phyloP scores from a whole-genome alignment of 2,329 filamentous ascomycete species.

The Epichloe glyceriae region DNA sequence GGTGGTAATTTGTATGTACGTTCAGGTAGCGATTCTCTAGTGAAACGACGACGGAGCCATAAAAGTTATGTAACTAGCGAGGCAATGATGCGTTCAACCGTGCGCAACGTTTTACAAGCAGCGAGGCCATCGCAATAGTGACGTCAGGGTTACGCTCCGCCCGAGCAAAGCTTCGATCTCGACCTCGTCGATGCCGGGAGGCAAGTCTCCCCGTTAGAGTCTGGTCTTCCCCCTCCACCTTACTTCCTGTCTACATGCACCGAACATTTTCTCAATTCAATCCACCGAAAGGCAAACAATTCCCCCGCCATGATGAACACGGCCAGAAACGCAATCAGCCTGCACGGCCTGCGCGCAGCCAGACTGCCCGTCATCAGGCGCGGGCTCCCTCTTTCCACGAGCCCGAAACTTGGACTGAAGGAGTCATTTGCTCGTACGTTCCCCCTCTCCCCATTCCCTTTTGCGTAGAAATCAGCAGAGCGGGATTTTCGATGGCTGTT shows the following conservation, averaged over 20 bases:
- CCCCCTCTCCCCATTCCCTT: no score
- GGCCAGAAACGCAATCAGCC: neutral
- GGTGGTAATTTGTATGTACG: no score
- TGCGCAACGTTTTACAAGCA: neutral
- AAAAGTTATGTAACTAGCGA: neutral
- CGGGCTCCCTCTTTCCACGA: conserved; percentile 15
- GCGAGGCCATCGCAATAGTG: conserved; percentile 7
- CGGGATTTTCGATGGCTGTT: neutral
- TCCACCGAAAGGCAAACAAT: neutral
- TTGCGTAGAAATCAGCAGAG: no score
- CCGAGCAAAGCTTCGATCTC: no score
- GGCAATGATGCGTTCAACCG: conserved; percentile 1
- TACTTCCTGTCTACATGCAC: neutral
- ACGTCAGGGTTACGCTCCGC: conserved; percentile 7
- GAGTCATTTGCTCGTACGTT: conserved; percentile 24
- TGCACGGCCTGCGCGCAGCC: conserved; percentile 14
- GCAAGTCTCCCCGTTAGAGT: neutral
- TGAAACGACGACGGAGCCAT: neutral
- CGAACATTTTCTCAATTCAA: neutral
- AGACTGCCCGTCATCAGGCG: conserved; percentile 12
- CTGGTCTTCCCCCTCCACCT: neutral
- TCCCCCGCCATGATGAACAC: conserved; percentile 1
- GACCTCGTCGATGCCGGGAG: neutral
- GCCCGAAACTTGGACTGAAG: conserved; percentile 19
- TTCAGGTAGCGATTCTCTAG: no score